These are phyloP conservation scores for Datura wrightii DNA, from an alignment of 257 asterid species.

Conservation along the genomic window DNA sequence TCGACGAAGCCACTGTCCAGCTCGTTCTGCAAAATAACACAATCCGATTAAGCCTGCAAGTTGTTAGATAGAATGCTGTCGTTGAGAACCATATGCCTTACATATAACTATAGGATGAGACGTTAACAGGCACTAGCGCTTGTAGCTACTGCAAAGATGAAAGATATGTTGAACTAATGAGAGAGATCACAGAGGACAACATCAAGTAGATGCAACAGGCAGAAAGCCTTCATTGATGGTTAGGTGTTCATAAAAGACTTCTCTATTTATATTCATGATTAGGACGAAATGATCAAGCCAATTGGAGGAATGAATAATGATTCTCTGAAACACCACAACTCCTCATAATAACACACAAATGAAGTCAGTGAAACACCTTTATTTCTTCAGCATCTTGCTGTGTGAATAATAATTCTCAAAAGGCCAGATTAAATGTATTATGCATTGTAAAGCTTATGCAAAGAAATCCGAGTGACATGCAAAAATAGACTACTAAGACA, in stretches of 20 bases:
- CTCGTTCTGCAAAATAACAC: slow-evolving; percentile 22
- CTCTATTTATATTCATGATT: background rate
- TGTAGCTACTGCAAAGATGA: background rate
- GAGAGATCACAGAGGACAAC: background rate
- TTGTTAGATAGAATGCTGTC: background rate
- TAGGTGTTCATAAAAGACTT: background rate
- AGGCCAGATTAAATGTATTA: background rate
- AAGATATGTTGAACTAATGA: background rate
- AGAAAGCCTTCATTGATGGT: background rate
- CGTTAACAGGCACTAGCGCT: background rate
- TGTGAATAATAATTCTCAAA: background rate
- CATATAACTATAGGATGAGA: background rate
- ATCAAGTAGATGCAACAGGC: background rate
- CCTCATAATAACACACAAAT: background rate
- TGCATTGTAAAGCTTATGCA: background rate
- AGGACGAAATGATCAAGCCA: background rate
- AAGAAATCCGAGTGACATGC: background rate
- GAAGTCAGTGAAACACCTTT: background rate
- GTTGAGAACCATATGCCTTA: background rate
- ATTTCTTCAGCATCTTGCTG: background rate
- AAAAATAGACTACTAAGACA: background rate
- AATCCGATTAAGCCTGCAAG: background rate
- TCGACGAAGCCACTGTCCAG: slow-evolving; percentile 33
- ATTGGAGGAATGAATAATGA: background rate
- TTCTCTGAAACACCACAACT: background rate